phyloP scores from a whole-genome alignment of 2,329 filamentous ascomycete genomes.

The Fusarium sp. region DNA sequence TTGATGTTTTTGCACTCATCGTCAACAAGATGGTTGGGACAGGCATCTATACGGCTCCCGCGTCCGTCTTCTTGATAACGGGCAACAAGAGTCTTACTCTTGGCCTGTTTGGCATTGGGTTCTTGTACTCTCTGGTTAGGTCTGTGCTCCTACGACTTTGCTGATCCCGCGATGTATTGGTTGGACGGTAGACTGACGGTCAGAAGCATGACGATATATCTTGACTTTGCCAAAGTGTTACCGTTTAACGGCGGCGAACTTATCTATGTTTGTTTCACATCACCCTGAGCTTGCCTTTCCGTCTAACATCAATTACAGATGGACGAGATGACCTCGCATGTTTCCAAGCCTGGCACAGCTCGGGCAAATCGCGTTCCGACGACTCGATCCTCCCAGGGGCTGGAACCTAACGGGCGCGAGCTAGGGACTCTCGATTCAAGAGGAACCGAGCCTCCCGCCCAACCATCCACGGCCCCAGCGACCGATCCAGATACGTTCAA shows the following conservation, averaged over 20 bases:
- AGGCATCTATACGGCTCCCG: conserved; percentile 3
- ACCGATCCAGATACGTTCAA: neutral
- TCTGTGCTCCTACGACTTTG: neutral
- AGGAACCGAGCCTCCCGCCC: neutral
- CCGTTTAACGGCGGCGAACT: conserved; percentile 7
- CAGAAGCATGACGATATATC: conserved; percentile 9
- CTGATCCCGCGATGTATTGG: too few relatives aligned
- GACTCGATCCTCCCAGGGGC: neutral
- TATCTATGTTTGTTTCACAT: neutral
- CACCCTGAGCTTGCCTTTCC: rapidly evolving
- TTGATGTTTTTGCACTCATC: conserved; percentile 5
- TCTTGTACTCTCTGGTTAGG: neutral
- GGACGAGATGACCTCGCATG: neutral
- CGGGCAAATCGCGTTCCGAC: too few relatives aligned
- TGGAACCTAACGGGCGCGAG: neutral
- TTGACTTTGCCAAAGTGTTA: neutral
- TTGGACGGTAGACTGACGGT: too few relatives aligned
- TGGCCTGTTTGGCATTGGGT: neutral
- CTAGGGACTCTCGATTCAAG: neutral
- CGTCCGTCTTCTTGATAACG: neutral
- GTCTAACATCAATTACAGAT: neutral
- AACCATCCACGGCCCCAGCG: too few relatives aligned
- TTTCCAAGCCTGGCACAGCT: too few relatives aligned
- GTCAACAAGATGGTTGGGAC: conserved; percentile 15
- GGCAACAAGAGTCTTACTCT: conserved; percentile 5